Percentiles rank a stretch among this genome's conserved stretches.
Evolutionary conservation across 495 filamentous ascomycete genomes (phyloP).

Genomic region (Penicillium chermesinum): DNA sequence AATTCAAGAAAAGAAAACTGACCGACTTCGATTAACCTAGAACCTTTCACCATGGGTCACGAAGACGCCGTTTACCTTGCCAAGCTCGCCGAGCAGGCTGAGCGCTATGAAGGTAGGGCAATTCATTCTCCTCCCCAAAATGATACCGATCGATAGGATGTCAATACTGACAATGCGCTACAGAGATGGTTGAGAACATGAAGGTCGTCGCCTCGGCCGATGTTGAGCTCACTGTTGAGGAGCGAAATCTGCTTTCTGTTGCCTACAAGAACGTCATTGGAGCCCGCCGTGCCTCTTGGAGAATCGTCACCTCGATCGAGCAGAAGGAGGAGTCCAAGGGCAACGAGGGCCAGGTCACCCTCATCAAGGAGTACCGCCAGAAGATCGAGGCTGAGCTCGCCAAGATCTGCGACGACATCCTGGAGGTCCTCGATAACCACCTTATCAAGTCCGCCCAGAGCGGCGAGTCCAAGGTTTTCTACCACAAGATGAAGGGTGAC

Average conservation of each 20-base stretch:
- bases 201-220: constrained; percentile 94
- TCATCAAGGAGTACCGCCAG: constrained; percentile 99
- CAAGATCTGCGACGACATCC: constrained; percentile 99
- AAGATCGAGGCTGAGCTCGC: constrained; percentile 98
- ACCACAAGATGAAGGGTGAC: constrained; percentile 99
- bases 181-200: constrained; percentile 99
- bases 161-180: constrained; percentile 3
- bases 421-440: constrained; percentile 93
- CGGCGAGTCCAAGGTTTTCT: constrained; percentile 99
- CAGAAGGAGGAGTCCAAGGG: constrained; percentile 99
- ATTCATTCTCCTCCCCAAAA: constrained; percentile 16
- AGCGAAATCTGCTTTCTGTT: constrained; percentile 97
- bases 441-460: constrained; percentile 93
- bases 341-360: constrained; percentile 82
- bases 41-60: constrained; percentile 81
- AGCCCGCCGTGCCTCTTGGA: constrained; percentile 97
- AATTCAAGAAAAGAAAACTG: constrained; percentile 9
- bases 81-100: constrained; percentile 99
- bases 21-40: constrained; percentile 13
- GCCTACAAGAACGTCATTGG: constrained; percentile 99
- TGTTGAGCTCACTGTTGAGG: constrained; percentile 96
- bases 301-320: constrained; percentile 99
- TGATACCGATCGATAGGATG: background rate
- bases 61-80: constrained; percentile 99
- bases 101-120: constrained; percentile 99